A percentile compares a stretch with the other conserved stretches of the same genome.
Conservation (phyloP, 108 stramenopile genomes). For the Bacterosira constricta region DNA sequence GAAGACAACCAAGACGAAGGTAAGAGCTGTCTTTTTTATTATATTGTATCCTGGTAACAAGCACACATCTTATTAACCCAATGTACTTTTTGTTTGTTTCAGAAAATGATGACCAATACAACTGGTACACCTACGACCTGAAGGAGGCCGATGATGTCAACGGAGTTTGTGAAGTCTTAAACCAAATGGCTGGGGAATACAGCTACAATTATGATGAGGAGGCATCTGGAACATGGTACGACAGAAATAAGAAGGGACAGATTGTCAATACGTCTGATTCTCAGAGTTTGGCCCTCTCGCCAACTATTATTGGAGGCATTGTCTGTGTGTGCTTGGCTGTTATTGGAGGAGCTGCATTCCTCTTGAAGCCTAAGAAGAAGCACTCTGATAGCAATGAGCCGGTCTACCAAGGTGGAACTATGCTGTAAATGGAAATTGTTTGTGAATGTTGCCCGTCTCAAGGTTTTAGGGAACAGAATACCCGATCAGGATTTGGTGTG, state of each 20-base stretch:
- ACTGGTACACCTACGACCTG: constrained; percentile 40
- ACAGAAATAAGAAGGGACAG: constrained; percentile 7
- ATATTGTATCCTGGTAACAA: not conserved
- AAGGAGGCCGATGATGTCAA: constrained; percentile 26
- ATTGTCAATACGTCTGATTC: not conserved
- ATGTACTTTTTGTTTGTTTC: not conserved
- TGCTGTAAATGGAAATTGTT: no score
- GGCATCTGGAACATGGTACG: constrained; percentile 20
- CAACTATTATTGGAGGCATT: not conserved
- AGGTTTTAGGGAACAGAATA: no score
- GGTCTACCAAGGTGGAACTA: constrained; percentile 1
- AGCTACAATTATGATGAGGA: constrained; percentile 18
- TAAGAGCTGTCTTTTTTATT: not conserved
- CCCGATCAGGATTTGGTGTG: no score
- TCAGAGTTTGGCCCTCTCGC: not conserved
- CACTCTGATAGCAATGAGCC: not conserved
- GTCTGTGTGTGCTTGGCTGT: not conserved
- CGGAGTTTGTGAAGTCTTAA: constrained; percentile 32
- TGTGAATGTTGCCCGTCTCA: no score
- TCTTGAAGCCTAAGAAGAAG: not conserved
- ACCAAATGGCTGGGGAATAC: constrained; percentile 16
- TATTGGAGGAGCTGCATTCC: constrained; percentile 1
- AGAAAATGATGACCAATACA: constrained; percentile 11
- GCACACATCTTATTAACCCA: not conserved
- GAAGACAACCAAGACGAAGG: constrained; percentile 3